Base-by-base conservation (phyloP, 192 early-diverging fungal species). In the Mortierella alpina region DNA sequence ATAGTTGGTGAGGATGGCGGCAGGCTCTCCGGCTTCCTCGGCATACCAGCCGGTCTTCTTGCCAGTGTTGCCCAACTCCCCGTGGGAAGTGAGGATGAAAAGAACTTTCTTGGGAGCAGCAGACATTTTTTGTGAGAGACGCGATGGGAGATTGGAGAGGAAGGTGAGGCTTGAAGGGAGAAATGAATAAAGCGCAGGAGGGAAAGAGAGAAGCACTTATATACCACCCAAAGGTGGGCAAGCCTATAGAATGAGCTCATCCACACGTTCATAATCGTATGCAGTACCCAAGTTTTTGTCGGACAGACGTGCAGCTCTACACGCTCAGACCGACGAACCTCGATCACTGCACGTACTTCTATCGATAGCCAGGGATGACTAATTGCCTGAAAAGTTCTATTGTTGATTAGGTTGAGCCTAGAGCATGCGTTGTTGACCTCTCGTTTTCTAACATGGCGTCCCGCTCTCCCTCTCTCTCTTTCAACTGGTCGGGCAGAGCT, bases 21-120 rank as follows among this genome's bases (percentile, higher is more conserved):
- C 88, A 6, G 88, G 88, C 56, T 90, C 87, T 44, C 86, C 88
- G 50, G 87, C 85, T 54, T 90, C 88, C 46, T 84, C 70, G 14
- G 88, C 71, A 20, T 78, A 84, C 66, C 63, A 84, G 6, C 82
- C 82, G 3, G 82, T 84, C 66, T 79, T 72, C 23, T 63, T 41
- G 49, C 68, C 81, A 54, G 63, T 61, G 63, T 66, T 49, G 39
- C 72, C 72, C 13, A 75, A 54, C 48, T 70, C n/a, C 39, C 58
- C 62, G 63, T 69, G 67, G 40, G 81, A 83, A 3, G 72, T 74
- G 14, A 75, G 49, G 17, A 83, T 63, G 31, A 83, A 67, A 44
- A 74, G 73, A 15, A 83, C 63, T 50, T 83, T 74, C 51, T 78
- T 78, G 47, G 42, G 6, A 6, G 73, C 65, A 47, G 70, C 44